Percentiles rank a stretch among this genome's conserved stretches.
phyloP scores from a whole-genome alignment of 345 rosid species.

The Eucalyptus erythrocorys region DNA sequence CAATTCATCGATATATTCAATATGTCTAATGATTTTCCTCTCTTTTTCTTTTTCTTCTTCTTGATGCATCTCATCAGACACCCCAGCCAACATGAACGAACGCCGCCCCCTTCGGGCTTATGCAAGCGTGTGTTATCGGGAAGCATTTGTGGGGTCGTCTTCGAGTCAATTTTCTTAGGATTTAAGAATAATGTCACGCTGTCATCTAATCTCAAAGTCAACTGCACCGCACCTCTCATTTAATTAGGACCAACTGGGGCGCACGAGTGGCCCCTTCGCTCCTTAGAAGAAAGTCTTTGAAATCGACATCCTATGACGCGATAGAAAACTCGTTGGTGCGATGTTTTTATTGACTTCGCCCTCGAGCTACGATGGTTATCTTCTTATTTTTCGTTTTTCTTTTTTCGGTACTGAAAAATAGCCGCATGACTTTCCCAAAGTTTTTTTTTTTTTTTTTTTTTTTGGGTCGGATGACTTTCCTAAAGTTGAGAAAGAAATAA shows the following conservation, averaged over 20 bases:
- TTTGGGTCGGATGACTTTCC: too few relatives aligned
- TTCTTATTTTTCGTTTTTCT: accelerated
- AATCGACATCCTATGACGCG: neutral
- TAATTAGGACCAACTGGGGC: neutral
- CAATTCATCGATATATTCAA: too few relatives aligned
- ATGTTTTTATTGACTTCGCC: neutral
- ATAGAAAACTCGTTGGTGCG: neutral
- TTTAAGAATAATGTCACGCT: neutral
- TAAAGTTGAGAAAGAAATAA: accelerated
- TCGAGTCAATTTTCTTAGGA: neutral
- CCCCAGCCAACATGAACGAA: too few relatives aligned
- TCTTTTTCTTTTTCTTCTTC: neutral
- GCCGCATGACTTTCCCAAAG: neutral
- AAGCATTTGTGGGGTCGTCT: neutral
- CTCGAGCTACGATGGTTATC: neutral
- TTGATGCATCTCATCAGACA: neutral
- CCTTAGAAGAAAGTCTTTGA: neutral
- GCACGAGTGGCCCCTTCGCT: neutral
- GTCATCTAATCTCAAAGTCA: neutral
- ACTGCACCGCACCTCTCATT: neutral
- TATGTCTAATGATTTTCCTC: too few relatives aligned
- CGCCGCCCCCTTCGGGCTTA: neutral
- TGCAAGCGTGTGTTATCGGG: neutral
- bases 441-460: too few relatives aligned
- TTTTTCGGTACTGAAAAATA: neutral